These are phyloP conservation scores for Hymenotorrendiella dingleyae DNA, from an alignment of 2,329 filamentous ascomycete genomes.

Conservation along the genomic window DNA sequence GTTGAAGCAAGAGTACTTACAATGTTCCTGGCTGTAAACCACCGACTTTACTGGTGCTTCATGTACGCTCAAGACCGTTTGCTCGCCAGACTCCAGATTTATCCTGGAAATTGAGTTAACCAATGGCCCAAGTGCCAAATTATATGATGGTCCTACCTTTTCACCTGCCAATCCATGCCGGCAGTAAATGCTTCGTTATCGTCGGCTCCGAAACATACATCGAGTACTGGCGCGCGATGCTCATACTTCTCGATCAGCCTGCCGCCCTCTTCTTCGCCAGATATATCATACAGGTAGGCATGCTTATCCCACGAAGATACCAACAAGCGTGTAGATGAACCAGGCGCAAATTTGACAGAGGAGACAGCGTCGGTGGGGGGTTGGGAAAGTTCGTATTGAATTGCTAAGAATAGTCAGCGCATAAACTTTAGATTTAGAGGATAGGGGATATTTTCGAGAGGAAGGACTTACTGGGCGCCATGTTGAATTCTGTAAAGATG, in stretches of 20 bases:
- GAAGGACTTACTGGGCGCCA: conserved; percentile 38
- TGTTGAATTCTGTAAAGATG: too few relatives aligned
- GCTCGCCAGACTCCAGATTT: conserved; percentile 64
- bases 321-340: conserved; percentile 68
- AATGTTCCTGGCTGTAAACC: conserved; percentile 71
- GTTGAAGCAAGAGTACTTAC: conserved; percentile 36
- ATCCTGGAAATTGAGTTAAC: conserved; percentile 49
- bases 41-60: conserved; percentile 74
- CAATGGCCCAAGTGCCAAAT: background rate
- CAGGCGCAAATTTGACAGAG: conserved; percentile 75
- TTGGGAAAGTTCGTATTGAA: conserved; percentile 77
- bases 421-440: conserved; percentile 6
- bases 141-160: conserved; percentile 53
- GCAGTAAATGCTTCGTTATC: conserved; percentile 81
- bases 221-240: conserved; percentile 79
- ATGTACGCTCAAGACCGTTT: conserved; percentile 74
- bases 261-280: conserved; percentile 45
- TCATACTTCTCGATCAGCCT: conserved; percentile 68
- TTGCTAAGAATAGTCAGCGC: conserved; percentile 36
- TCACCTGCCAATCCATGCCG: conserved; percentile 82
- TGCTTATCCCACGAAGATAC: conserved; percentile 93
- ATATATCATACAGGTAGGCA: conserved; percentile 81
- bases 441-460: background rate
- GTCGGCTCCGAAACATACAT: conserved; percentile 82
- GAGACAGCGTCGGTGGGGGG: conserved; percentile 86